Evolutionary conservation across 305 asterid genomes (phyloP), one percentile per base, ranked within the genome.

Genomic region (Fraxinus angustifolia): DNA sequence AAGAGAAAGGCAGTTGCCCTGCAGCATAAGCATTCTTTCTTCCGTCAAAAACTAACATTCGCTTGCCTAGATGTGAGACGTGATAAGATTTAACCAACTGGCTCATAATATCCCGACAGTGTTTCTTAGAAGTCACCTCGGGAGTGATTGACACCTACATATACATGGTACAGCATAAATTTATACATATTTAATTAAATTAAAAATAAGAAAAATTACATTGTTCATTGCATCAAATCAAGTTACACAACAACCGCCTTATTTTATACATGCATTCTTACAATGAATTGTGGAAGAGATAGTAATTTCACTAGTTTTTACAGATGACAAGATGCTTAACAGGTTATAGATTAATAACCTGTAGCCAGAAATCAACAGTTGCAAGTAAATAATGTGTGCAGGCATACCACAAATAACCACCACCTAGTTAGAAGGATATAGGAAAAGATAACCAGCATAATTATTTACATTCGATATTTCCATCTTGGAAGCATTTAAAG

Each of bases 11-110:
- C 83, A 95, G 78, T 6, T 82, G 50, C 0, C 97, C 97, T 0
- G 98, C 98, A 45, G 92, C 78, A 60, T 91, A 95, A 30, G 84
- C 92, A 83, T 94, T 91, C 38, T 93, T 95, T 4, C 93, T 58
- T 0, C 99, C 99, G 76, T 95, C 99, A 67, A 91, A 95, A 0
- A 96, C 99, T 1, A 95, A 42, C 77, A 0, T 36, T 6, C 84
- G 76, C 19, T 72, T 79, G 0, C 94, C 92, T 84, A 95, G 30
- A 76, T 91, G 91, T 0, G 97, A 90, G 2, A 75, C 78, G 0
- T 36, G 36, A 53, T 65, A 92, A 0, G 70, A 48, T 0, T 11
- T 6, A 5, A 86, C 92, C 0, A 93, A 85, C 72, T 87, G 78
- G 0, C 17, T 65, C 73, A 93, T 85, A 0, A 95, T 91, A 0